These are phyloP conservation scores for Trichoderma breve DNA, from an alignment of 2,329 filamentous ascomycete genomes.

Conservation along the genomic window DNA sequence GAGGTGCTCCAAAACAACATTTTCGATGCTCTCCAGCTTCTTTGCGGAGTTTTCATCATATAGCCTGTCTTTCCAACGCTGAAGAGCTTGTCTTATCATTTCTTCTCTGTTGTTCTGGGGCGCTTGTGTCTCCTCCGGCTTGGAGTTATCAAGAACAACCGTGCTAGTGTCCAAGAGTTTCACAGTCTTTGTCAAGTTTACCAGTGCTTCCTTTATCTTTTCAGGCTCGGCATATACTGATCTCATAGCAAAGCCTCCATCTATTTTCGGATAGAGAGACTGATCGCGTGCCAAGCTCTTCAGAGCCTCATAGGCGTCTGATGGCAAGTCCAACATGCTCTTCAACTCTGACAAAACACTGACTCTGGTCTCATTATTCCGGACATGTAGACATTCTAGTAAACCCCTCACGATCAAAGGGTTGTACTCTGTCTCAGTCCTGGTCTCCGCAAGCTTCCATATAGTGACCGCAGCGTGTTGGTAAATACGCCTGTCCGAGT, in stretches of 20 bases:
- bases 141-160: background rate
- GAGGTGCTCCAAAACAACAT: background rate
- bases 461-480: background rate
- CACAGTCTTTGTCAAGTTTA: background rate
- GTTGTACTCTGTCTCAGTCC: background rate
- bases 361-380: background rate
- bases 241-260: background rate
- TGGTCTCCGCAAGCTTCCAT: background rate
- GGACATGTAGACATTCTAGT: background rate
- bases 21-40: background rate
- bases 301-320: background rate
- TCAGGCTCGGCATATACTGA: background rate
- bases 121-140: background rate
- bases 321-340: background rate
- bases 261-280: background rate
- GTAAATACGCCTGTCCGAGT: background rate
- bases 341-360: background rate
- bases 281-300: background rate
- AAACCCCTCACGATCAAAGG: background rate
- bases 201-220: background rate
- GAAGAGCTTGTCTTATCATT: background rate
- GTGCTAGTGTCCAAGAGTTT: background rate
- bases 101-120: background rate
- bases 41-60: background rate
- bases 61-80: background rate